Evolutionary conservation across 1,139 yeast species (phyloP).

Genomic region (Suhomyces atakaporum): DNA sequence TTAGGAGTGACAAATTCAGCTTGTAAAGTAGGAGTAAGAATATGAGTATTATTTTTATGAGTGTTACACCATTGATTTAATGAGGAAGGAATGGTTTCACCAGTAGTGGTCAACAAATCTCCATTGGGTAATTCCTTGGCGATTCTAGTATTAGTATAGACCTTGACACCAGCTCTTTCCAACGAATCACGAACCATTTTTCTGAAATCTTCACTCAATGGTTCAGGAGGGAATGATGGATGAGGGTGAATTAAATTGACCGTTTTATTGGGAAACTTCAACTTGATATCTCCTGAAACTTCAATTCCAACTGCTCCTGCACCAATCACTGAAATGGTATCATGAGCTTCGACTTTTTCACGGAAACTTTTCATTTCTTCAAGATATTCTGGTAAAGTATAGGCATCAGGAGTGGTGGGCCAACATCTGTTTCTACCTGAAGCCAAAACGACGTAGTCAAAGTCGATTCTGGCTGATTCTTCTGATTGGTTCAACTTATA

Average conservation of each 20-base stretch:
- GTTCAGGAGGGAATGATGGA: slow-evolving; percentile 42
- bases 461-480: slow-evolving; percentile 31
- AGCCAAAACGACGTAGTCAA: slow-evolving; percentile 52
- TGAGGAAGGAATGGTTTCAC: slow-evolving; percentile 32
- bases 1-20: slow-evolving; percentile 26
- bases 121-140: slow-evolving; percentile 28
- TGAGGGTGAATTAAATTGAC: slow-evolving; percentile 47
- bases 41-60: slow-evolving; percentile 41
- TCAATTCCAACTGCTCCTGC: slow-evolving; percentile 58
- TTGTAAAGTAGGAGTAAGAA: slow-evolving; percentile 23
- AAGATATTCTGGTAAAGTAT: slow-evolving; percentile 28
- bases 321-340: slow-evolving; percentile 41
- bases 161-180: slow-evolving; percentile 21
- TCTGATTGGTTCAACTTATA: slow-evolving; percentile 21
- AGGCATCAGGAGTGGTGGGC: slow-evolving; percentile 55
- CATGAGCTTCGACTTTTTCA: slow-evolving; percentile 22
- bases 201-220: slow-evolving; percentile 36
- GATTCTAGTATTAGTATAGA: slow-evolving; percentile 26
- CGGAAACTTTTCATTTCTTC: slow-evolving; percentile 38
- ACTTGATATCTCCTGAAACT: slow-evolving; percentile 48
- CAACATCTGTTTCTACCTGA: slow-evolving; percentile 54
- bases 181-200: slow-evolving; percentile 28
- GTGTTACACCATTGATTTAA: slow-evolving; percentile 48
- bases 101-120: slow-evolving; percentile 31
- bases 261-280: slow-evolving; percentile 33